Evolutionary conservation across 139 green algal genomes (phyloP), one percentile per base, ranked within the genome.

Genomic region (Diplosphaera chodatii): DNA sequence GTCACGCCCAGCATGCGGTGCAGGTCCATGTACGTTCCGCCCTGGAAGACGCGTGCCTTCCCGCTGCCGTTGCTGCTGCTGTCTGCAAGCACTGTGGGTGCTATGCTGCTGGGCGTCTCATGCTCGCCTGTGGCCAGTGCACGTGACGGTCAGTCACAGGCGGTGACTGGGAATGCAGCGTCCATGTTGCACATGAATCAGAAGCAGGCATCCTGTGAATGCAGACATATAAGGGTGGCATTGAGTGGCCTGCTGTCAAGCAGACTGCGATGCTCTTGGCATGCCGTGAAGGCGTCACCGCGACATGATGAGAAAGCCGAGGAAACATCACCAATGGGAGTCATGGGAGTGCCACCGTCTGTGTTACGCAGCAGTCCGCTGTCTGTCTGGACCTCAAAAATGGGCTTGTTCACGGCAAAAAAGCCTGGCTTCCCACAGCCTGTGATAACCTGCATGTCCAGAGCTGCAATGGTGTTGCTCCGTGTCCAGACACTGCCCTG

Each of bases 1-100:
- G 29, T 70, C 21, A 98, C 79, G 0, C 80, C 87, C 64, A 98
- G 80, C 88, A 97, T 96, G 30, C 82, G 81, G 81, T 98, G 91
- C 22, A 98, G 82, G 80, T 98, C 91, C n/a, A 78, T 55, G 74
- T 87, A 90, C 21, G 63, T 86, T 13, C 90, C 90, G 18, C 89
- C 90, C 77, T 96, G 90, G 62, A 91, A 91, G 0, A 92, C 86
- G 18, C 77, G 73, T 2, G 80, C 72, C n/a, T 73, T 56, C 2
- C 32, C 40, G 37, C 37, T 10, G 37, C 37, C 10, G 37, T 10
- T 48, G 37, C 37, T 48, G 37, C 8, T 10, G 37, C 6, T 10
- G 25, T 65, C 59, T 65, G 59, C 59, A 25, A 32, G 25, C n/a
- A 32, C 48, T 25, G 48, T 10, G 3, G 48, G 16, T 18, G 18